A percentile compares a stretch with the other conserved stretches of the same genome.
Conservation (phyloP, 768 basidiomycete species). For the Lentinula lateritia region DNA sequence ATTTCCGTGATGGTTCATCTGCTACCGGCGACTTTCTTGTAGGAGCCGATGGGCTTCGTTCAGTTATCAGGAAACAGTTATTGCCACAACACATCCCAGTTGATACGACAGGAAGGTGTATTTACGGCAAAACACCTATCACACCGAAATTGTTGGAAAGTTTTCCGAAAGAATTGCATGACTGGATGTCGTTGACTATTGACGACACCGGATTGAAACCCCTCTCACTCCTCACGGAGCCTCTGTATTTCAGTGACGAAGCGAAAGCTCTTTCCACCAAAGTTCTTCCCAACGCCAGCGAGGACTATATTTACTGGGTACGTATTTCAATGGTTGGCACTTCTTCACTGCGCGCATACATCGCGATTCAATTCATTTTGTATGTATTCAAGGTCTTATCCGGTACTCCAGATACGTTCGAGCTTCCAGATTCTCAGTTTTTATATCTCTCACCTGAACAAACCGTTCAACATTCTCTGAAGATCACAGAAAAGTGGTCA, state of each 20-base stretch:
- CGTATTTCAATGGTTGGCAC: too few relatives aligned
- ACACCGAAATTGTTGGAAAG: not conserved
- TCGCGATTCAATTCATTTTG: not conserved
- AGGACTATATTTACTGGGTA: conserved; percentile 4
- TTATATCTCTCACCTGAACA: not conserved
- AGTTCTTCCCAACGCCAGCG: not conserved
- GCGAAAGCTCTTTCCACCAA: not conserved
- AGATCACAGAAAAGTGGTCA: conserved; percentile 1
- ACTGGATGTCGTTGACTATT: conserved; percentile 1
- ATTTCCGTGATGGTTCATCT: conserved; percentile 1
- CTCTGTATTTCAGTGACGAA: not conserved
- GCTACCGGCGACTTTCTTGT: conserved; percentile 1
- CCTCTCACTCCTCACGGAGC: not conserved
- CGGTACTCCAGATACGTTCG: not conserved
- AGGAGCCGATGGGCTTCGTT: not conserved
- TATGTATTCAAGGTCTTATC: not conserved
- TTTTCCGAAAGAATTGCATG: not conserved
- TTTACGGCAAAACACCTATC: conserved; percentile 2
- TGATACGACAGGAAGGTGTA: not conserved
- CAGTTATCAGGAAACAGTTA: not conserved
- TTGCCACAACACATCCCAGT: not conserved
- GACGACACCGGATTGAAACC: not conserved
- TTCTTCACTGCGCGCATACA: not conserved
- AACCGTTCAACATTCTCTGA: not conserved
- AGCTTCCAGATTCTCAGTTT: conserved; percentile 1